Percentiles rank a stretch among this genome's conserved stretches.
Evolutionary conservation across 805 yeast species (phyloP).

Genomic region (Pichia cabralensis): DNA sequence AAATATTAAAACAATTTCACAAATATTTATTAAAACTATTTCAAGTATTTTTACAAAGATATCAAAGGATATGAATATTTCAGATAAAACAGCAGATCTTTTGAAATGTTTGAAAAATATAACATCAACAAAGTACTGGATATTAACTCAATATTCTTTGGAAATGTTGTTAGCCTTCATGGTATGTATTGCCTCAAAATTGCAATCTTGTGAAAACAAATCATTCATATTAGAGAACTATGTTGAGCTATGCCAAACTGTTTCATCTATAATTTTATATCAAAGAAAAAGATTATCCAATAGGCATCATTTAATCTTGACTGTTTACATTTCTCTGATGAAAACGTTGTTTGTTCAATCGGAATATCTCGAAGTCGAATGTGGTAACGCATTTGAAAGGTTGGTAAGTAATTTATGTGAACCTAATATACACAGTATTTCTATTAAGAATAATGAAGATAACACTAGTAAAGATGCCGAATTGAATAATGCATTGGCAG

Average conservation of each 20-base stretch:
- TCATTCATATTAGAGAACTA: slow-evolving; percentile 16
- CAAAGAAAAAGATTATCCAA: slow-evolving; percentile 63
- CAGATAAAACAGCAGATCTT: slow-evolving; percentile 2
- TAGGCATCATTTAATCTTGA: slow-evolving; percentile 59
- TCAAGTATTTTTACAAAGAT: slow-evolving; percentile 3
- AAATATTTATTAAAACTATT: slow-evolving; percentile 1
- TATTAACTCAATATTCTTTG: slow-evolving; percentile 53
- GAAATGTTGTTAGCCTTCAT: slow-evolving; percentile 34
- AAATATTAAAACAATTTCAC: neutral
- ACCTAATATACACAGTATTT: slow-evolving; percentile 30
- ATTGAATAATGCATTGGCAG: slow-evolving; percentile 44
- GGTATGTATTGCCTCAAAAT: slow-evolving; percentile 7
- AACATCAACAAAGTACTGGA: slow-evolving; percentile 43
- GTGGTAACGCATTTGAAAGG: slow-evolving; percentile 46
- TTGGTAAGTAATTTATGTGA: slow-evolving; percentile 63
- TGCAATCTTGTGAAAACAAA: slow-evolving; percentile 1
- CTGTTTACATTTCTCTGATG: slow-evolving; percentile 41
- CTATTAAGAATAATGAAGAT: slow-evolving; percentile 10
- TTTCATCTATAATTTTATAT: slow-evolving; percentile 52
- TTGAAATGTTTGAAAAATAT: slow-evolving; percentile 29
- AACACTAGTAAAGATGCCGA: slow-evolving; percentile 15
- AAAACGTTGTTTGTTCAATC: slow-evolving; percentile 29
- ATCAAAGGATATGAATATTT: neutral
- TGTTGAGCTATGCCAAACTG: slow-evolving; percentile 32
- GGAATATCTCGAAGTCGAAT: slow-evolving; percentile 11